phyloP scores from a whole-genome alignment of 192 early-diverging fungal species.

The Phycomyces blakesleeanus region DNA sequence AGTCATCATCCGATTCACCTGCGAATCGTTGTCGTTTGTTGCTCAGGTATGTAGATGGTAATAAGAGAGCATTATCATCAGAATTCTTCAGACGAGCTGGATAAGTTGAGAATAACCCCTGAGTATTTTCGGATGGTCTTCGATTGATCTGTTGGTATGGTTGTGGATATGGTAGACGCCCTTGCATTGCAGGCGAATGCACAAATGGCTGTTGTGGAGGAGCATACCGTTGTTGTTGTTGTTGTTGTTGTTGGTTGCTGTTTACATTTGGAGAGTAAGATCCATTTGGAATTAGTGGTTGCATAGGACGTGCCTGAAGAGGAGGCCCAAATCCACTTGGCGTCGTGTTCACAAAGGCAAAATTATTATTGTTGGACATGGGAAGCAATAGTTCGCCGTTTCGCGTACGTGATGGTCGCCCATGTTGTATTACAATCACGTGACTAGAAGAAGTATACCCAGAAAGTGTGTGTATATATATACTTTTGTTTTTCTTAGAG shows the following conservation, averaged over 20 bases:
- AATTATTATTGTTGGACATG: neutral
- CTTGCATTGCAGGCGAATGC: neutral
- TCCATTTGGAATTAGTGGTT: neutral
- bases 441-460: too few relatives aligned
- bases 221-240: slow-evolving; percentile 5
- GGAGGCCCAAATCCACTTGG: neutral
- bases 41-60: slow-evolving; percentile 38
- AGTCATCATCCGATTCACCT: slow-evolving; percentile 41
- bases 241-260: slow-evolving; percentile 2
- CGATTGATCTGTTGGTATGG: neutral
- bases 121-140: slow-evolving; percentile 18
- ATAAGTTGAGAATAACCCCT: slow-evolving; percentile 49
- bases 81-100: slow-evolving; percentile 44
- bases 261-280: neutral
- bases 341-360: neutral
- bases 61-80: slow-evolving; percentile 46
- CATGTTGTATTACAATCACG: too few relatives aligned
- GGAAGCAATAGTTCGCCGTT: too few relatives aligned
- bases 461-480: too few relatives aligned
- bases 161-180: slow-evolving; percentile 1
- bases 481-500: too few relatives aligned
- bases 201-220: slow-evolving; percentile 4
- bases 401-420: too few relatives aligned
- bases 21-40: slow-evolving; percentile 36
- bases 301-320: neutral